Percentiles rank a stretch among this genome's conserved stretches.
These are phyloP conservation scores for Blastobotrys muscicola DNA, from an alignment of 805 yeast genomes.

Conservation along the genomic window DNA sequence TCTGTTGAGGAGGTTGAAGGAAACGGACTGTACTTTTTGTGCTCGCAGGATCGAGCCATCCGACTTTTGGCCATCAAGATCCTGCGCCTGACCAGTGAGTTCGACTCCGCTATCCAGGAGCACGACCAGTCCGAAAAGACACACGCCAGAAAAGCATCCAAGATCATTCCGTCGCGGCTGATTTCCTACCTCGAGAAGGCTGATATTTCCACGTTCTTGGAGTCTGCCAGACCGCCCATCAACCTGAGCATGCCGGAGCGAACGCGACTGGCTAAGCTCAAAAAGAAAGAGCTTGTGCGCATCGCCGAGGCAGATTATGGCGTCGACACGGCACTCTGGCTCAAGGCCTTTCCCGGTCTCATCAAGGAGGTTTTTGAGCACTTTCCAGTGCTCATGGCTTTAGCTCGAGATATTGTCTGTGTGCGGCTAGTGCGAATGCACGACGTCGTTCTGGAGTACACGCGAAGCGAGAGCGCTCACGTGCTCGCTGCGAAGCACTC, in stretches of 20 bases:
- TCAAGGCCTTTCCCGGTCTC: slow-evolving; percentile 71
- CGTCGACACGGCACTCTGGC: slow-evolving; percentile 95
- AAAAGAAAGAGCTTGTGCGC: slow-evolving; percentile 57
- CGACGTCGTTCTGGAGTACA: slow-evolving; percentile 25
- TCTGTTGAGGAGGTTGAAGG: slow-evolving; percentile 94
- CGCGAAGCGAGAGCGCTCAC: slow-evolving; percentile 14
- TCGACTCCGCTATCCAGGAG: slow-evolving; percentile 70
- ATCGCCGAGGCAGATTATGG: slow-evolving; percentile 90
- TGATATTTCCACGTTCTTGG: slow-evolving; percentile 57
- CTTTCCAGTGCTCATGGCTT: slow-evolving; percentile 89
- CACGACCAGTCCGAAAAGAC: slow-evolving; percentile 7
- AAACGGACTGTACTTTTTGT: slow-evolving; percentile 81
- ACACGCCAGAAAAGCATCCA: slow-evolving; percentile 15
- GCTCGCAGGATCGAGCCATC: slow-evolving; percentile 73
- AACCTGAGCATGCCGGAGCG: slow-evolving; percentile 62
- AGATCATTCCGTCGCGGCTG: slow-evolving; percentile 22
- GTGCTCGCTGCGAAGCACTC: slow-evolving; percentile 15
- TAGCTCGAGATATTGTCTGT: slow-evolving; percentile 86
- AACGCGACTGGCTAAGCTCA: slow-evolving; percentile 55
- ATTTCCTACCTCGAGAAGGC: slow-evolving; percentile 66
- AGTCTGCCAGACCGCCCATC: slow-evolving; percentile 37
- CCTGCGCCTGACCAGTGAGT: slow-evolving; percentile 67
- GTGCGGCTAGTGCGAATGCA: slow-evolving; percentile 74
- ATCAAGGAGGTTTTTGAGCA: slow-evolving; percentile 61
- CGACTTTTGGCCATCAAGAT: slow-evolving; percentile 71